Conservation (phyloP, 2,329 filamentous ascomycete genomes). For the Pezicula radicicola region DNA sequence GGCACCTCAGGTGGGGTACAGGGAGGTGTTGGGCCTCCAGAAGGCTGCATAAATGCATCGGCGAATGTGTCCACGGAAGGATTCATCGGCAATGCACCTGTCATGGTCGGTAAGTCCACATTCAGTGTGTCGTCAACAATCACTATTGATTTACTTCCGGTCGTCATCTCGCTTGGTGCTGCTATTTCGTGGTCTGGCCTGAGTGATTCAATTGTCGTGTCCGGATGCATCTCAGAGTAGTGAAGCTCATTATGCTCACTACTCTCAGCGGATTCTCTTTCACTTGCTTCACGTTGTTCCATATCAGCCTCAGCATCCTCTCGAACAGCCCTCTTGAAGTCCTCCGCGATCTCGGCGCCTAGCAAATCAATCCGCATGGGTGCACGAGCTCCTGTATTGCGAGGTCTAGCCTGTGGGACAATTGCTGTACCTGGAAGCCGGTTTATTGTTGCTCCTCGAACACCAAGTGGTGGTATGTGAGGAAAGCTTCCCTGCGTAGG, state of each 20-base stretch:
- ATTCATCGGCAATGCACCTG: slow-evolving; percentile 36
- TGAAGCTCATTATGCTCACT: slow-evolving; percentile 14
- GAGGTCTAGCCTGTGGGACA: slow-evolving; percentile 51
- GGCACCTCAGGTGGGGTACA: slow-evolving; percentile 52
- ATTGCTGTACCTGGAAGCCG: slow-evolving; percentile 57
- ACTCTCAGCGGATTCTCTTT: slow-evolving; percentile 16
- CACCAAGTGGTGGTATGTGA: slow-evolving; percentile 28
- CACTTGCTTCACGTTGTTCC: slow-evolving; percentile 22
- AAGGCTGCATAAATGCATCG: slow-evolving; percentile 46
- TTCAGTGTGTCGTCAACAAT: slow-evolving; percentile 62
- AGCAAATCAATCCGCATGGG: slow-evolving; percentile 76
- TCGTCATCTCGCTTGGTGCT: slow-evolving; percentile 42
- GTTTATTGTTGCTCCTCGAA: slow-evolving; percentile 49
- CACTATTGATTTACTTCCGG: slow-evolving; percentile 85
- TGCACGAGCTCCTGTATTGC: slow-evolving; percentile 40
- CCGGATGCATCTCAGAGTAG: slow-evolving; percentile 22
- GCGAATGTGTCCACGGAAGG: slow-evolving; percentile 51
- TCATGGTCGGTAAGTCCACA: slow-evolving; percentile 48
- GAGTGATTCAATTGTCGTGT: slow-evolving; percentile 17
- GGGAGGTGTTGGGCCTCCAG: slow-evolving; percentile 56
- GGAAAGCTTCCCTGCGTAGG: slow-evolving; percentile 31
- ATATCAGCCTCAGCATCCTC: slow-evolving; percentile 51
- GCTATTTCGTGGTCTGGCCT: slow-evolving; percentile 10
- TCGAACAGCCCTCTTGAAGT: slow-evolving; percentile 73
- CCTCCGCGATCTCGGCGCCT: slow-evolving; percentile 73